Evolutionary conservation across 1,284 basidiomycete genomes (phyloP).

Genomic region (Phellinidium pouzarii): DNA sequence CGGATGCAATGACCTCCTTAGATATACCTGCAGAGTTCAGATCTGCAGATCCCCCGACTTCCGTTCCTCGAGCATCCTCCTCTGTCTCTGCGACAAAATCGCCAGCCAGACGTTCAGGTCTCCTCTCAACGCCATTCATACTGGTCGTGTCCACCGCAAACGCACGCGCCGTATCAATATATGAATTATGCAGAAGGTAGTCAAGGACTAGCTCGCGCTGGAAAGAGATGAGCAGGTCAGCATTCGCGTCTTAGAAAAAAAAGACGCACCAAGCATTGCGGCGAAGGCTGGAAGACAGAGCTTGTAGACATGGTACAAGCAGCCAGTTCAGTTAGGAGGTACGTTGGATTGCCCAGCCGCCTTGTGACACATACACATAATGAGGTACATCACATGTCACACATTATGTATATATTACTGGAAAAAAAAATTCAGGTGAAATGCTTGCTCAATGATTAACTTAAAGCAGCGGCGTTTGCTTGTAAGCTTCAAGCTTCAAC

Average conservation of each 20-base stretch:
- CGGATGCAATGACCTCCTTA: constrained; percentile 24
- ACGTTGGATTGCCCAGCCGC: too few species aligned
- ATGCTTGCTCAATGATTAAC: too few species aligned
- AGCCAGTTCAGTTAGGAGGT: background rate
- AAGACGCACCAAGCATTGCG: constrained; percentile 3
- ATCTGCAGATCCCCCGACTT: background rate
- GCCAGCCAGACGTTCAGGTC: background rate
- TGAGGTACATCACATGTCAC: too few species aligned
- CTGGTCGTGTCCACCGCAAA: constrained; percentile 39
- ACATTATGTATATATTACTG: too few species aligned
- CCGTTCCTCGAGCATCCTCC: background rate
- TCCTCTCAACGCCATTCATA: constrained; percentile 16
- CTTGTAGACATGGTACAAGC: background rate
- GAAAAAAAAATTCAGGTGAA: too few species aligned
- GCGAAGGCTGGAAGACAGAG: constrained; percentile 3
- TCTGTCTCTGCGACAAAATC: constrained; percentile 4
- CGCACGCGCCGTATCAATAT: constrained; percentile 60
- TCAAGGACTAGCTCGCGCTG: constrained; percentile 74
- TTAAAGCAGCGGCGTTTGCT: too few species aligned
- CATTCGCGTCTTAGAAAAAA: too few species aligned
- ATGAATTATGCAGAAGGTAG: constrained; percentile 73
- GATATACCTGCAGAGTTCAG: constrained; percentile 24
- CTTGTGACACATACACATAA: too few species aligned
- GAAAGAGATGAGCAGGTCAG: background rate
- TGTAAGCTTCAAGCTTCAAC: too few species aligned